phyloP scores from a whole-genome alignment of 352 stramenopile genomes.

The Pythium guiyangense region DNA sequence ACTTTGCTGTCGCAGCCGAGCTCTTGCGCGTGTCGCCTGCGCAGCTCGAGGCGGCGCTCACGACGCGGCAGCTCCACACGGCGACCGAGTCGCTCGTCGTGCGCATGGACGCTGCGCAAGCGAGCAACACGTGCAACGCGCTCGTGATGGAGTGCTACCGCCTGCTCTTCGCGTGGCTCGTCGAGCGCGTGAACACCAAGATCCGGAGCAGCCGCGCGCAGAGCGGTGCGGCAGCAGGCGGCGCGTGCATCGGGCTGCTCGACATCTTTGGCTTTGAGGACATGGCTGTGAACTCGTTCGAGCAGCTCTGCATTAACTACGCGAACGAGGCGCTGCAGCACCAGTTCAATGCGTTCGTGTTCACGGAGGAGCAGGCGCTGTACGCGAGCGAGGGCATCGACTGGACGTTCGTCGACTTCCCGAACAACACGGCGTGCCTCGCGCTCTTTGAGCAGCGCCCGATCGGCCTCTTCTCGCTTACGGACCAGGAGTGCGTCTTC shows the following conservation, averaged over 20 bases:
- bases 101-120: slow-evolving; percentile 53
- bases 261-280: slow-evolving; percentile 91
- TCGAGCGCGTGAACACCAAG: slow-evolving; percentile 87
- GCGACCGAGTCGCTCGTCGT: slow-evolving; percentile 76
- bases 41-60: slow-evolving; percentile 54
- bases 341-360: slow-evolving; percentile 90
- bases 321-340: slow-evolving; percentile 85
- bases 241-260: slow-evolving; percentile 73
- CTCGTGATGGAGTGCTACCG: slow-evolving; percentile 92
- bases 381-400: slow-evolving; percentile 75
- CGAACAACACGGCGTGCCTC: slow-evolving; percentile 73
- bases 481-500: slow-evolving; percentile 81
- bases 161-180: slow-evolving; percentile 93
- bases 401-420: slow-evolving; percentile 74
- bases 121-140: slow-evolving; percentile 80
- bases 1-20: slow-evolving; percentile 48
- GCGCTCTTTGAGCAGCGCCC: slow-evolving; percentile 76
- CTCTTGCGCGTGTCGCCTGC: slow-evolving; percentile 55
- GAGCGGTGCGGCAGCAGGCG: background rate
- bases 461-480: slow-evolving; percentile 78
- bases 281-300: slow-evolving; percentile 82
- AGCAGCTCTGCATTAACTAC: slow-evolving; percentile 91
- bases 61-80: slow-evolving; percentile 53
- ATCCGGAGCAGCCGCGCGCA: slow-evolving; percentile 31
- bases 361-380: slow-evolving; percentile 86